Conservation (phyloP, 2,329 filamentous ascomycete genomes). For the Neofusicoccum ribis region DNA sequence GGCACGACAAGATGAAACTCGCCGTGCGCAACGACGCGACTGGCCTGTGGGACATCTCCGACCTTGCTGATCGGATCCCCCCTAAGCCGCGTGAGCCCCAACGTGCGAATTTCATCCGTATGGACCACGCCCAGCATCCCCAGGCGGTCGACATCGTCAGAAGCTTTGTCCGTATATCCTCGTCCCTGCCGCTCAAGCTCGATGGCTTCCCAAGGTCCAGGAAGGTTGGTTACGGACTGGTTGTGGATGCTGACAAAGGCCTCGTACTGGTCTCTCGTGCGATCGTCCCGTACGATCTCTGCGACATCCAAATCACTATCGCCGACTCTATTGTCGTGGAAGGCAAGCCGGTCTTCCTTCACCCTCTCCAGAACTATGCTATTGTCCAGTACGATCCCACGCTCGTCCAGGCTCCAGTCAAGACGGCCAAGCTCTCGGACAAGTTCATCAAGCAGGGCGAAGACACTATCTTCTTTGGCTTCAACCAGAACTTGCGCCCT, state of each 20-base stretch:
- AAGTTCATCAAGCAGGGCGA: slow-evolving; percentile 88
- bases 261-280: slow-evolving; percentile 92
- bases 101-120: slow-evolving; percentile 86
- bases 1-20: slow-evolving; percentile 91
- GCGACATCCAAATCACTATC: slow-evolving; percentile 93
- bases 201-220: slow-evolving; percentile 96
- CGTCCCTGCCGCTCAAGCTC: slow-evolving; percentile 91
- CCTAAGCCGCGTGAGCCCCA: slow-evolving; percentile 69
- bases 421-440: slow-evolving; percentile 80
- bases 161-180: slow-evolving; percentile 91
- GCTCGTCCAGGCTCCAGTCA: slow-evolving; percentile 89
- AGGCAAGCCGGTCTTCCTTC: slow-evolving; percentile 92
- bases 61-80: slow-evolving; percentile 78
- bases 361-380: slow-evolving; percentile 94
- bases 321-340: slow-evolving; percentile 94
- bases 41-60: slow-evolving; percentile 91
- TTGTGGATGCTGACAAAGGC: slow-evolving; percentile 96
- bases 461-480: slow-evolving; percentile 95
- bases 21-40: slow-evolving; percentile 86
- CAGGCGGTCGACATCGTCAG: slow-evolving; percentile 91
- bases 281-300: slow-evolving; percentile 93
- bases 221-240: slow-evolving; percentile 92
- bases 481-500: slow-evolving; percentile 91
- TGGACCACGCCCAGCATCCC: slow-evolving; percentile 83
- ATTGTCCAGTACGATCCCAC: slow-evolving; percentile 92